Base-by-base conservation (phyloP, 305 asterid genomes). In the Plantago lanceolata region DNA sequence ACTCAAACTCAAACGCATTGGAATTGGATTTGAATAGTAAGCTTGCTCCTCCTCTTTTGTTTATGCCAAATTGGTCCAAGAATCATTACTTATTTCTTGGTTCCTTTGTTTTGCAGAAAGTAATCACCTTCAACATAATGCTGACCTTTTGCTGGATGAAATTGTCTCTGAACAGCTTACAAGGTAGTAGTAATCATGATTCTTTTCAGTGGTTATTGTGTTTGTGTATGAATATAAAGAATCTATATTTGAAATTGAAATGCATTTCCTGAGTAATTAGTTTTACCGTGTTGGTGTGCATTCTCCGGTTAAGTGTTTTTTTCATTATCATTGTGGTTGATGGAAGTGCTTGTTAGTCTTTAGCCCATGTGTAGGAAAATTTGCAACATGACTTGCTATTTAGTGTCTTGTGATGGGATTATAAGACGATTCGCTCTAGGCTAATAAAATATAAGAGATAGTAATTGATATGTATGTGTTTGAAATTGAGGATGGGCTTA, bases 91-190 rank as follows among this genome's bases (percentile, higher is more conserved):
- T 50, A 50, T 18, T 8, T 26, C 11, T n/a, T 48, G 54, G 11
- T 33, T 33, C 40, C 16, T 9, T 48, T 3, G 7, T 21, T 14
- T 0, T 1, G 57, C 59, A 54, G 59, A 18, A 62, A 75, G n/a
- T n/a, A n/a, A 77, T 68, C 73, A 62, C 54, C 69, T 48, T 20
- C 53, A 26, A 21, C 67, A 71, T 48, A 71, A 64, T 66, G 45
- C 79, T 24, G 90, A 87, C 76, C 66, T 83, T 76, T 80, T 87
- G 64, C 76, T 67, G 72, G 98, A 92, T 77, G 98, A 92, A 75
- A 84, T 92, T 59, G 94, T 89, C 53, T 87, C 96, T 29, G 96
- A 92, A 80, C 98, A 92, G 76, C 87, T 92, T 43, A 92, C 98
- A 57, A 87, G 98, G 98, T 92, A n/a, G n/a, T n/a, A n/a, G n/a